Evolutionary conservation across 306 rosid species (phyloP).

Genomic region (Malus fusca): DNA sequence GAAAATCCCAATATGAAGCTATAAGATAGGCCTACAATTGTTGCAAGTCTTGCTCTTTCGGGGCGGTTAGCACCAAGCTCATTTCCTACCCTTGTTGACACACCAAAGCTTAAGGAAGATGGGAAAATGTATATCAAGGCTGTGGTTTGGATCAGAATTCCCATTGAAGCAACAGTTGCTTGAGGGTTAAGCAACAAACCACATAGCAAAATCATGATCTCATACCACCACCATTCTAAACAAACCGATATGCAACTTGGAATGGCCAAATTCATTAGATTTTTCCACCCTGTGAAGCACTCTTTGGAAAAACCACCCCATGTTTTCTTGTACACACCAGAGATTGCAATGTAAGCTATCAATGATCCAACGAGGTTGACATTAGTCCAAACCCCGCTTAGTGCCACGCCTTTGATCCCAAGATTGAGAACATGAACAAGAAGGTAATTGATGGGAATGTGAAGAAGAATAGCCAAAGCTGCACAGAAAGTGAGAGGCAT

Average conservation of each 20-base stretch:
- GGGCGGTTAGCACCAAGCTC: constrained; percentile 75
- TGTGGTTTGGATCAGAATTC: constrained; percentile 80
- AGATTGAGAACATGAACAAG: constrained; percentile 47
- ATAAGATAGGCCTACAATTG: constrained; percentile 52
- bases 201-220: constrained; percentile 81
- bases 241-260: constrained; percentile 94
- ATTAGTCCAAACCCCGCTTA: constrained; percentile 75
- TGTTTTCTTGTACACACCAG: constrained; percentile 53
- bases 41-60: constrained; percentile 42
- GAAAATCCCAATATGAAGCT: constrained; percentile 54
- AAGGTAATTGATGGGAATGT: constrained; percentile 71
- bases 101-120: constrained; percentile 74
- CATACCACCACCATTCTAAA: constrained; percentile 99
- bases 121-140: constrained; percentile 88
- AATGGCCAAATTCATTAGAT: constrained; percentile 48
- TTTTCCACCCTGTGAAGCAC: constrained; percentile 45
- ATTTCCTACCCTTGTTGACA: constrained; percentile 86
- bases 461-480: constrained; percentile 47
- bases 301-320: constrained; percentile 56
- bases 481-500: constrained; percentile 74
- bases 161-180: constrained; percentile 91
- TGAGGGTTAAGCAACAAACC: constrained; percentile 74
- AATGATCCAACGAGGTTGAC: constrained; percentile 56
- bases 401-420: constrained; percentile 69
- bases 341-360: constrained; percentile 42